Evolutionary conservation across 1,139 yeast genomes (phyloP), one percentile per base, ranked within the genome.

Genomic region (Chernovozyma aurita): DNA sequence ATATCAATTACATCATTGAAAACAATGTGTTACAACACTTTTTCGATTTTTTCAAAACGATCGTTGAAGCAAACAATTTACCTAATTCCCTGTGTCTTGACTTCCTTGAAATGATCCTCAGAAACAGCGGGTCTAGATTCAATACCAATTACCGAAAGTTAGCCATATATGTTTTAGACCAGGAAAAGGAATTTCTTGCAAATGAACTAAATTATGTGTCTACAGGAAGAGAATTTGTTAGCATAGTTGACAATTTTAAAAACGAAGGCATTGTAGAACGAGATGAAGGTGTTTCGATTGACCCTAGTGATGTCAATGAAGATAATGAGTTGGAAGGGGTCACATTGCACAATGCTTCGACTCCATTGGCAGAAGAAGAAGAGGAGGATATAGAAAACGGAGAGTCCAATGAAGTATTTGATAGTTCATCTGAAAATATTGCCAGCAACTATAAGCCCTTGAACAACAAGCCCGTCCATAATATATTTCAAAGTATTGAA

Each of bases 81-180:
- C 73, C 85, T 2, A 85, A 79, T 50, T 86, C 96, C 0, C 73
- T 94, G 3, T 76, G 94, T 45, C 65, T 88, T 36, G 92, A 85
- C 49, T 65, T 90, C 29, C 61, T 87, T 36, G 83, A 78, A 45
- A 57, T 71, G 3, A 57, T 85, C 2, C 52, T 72, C 6, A 57
- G 48, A 35, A 59, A 47, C 47, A 59, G 59, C 38, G 64, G 61
- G 26, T 38, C 28, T 16, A 13, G 28, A 11, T 26, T 7, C 11
- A 26, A 26, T 16, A 16, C 15, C 6, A 16, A 16, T 16, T 26
- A 26, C 28, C 28, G 28, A 38, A 41, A 65, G 9, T 48, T 84
- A 38, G 76, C 77, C 4, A 64, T 55, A 26, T 72, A 80, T 50
- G 57, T 84, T 29, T 70, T 70, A 37, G 59, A 63, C 2, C 62